A percentile compares a stretch with the other conserved stretches of the same genome.
Conservation (phyloP, 345 rosid genomes). For the Syzygium aromaticum region DNA sequence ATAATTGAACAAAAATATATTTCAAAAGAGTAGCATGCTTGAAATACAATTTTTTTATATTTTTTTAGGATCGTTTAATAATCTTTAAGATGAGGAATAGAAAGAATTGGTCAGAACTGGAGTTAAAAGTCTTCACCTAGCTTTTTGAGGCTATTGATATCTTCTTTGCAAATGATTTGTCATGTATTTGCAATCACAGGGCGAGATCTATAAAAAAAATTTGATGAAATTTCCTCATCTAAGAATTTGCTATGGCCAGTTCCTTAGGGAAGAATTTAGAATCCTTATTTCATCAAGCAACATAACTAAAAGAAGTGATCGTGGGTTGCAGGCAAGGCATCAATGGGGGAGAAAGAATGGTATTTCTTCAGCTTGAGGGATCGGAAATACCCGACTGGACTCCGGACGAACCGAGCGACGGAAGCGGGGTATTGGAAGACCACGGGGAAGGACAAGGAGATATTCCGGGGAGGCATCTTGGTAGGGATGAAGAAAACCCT, state of each 20-base stretch:
- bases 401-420: constrained; percentile 90
- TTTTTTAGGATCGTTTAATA: neutral
- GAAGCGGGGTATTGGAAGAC: constrained; percentile 98
- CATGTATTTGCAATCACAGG: accelerated
- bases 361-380: constrained; percentile 86
- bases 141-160: neutral
- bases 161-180: neutral
- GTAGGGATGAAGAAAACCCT: constrained; percentile 99
- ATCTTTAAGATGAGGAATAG: neutral
- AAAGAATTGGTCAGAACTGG: neutral
- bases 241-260: neutral
- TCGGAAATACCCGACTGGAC: constrained; percentile 90
- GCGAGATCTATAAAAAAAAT: neutral
- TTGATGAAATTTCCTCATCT: neutral
- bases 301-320: neutral
- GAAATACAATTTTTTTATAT: neutral
- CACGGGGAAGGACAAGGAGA: constrained; percentile 86
- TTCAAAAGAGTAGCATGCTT: neutral
- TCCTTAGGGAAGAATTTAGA: neutral
- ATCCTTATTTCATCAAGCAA: neutral
- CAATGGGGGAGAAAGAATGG: constrained; percentile 99
- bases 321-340: constrained; percentile 56
- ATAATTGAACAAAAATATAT: neutral
- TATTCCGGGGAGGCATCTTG: constrained; percentile 43
- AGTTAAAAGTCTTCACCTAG: neutral